A percentile compares a stretch with the other conserved stretches of the same genome.
phyloP scores from a whole-genome alignment of 2,329 filamentous ascomycete genomes.

The Thelonectria blattea region DNA sequence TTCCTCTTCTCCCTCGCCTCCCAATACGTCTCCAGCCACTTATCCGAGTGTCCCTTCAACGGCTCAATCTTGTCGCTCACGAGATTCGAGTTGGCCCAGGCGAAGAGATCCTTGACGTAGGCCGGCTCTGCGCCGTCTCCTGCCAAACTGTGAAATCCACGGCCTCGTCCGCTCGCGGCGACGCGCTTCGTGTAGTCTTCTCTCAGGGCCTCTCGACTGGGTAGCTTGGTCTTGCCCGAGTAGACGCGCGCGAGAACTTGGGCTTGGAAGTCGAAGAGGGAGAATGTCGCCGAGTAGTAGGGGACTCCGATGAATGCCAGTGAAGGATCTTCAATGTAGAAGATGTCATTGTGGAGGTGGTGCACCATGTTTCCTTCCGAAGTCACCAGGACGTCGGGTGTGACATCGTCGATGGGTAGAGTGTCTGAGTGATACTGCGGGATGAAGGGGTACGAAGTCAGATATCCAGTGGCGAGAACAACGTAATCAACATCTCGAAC shows the following conservation, averaged over 20 bases:
- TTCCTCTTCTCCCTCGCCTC: constrained; percentile 21
- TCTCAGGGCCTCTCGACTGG: constrained; percentile 6
- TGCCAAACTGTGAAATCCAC: constrained; percentile 36
- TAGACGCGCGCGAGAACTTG: constrained; percentile 64
- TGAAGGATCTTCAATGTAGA: constrained; percentile 71
- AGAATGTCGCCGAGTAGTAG: constrained; percentile 71
- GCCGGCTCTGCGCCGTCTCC: constrained; percentile 30
- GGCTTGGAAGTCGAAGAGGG: constrained; percentile 73
- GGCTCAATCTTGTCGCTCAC: constrained; percentile 17
- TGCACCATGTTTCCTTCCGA: constrained; percentile 66
- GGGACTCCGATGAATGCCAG: constrained; percentile 69
- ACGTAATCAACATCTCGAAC: constrained; percentile 65
- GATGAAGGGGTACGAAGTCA: constrained; percentile 71
- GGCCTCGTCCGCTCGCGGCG: constrained; percentile 25
- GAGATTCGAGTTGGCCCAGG: constrained; percentile 29
- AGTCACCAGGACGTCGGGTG: constrained; percentile 63
- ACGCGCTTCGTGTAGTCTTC: constrained; percentile 35
- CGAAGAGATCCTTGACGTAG: constrained; percentile 33
- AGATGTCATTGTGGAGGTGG: constrained; percentile 74
- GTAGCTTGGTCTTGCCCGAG: constrained; percentile 49
- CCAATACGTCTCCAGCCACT: constrained; percentile 29
- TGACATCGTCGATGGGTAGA: constrained; percentile 51
- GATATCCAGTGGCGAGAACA: constrained; percentile 72
- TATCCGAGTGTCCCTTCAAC: constrained; percentile 17
- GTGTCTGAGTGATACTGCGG: constrained; percentile 51